These are phyloP conservation scores for Termitomyces eurrhizus DNA, from an alignment of 768 basidiomycete genomes.

Conservation along the genomic window DNA sequence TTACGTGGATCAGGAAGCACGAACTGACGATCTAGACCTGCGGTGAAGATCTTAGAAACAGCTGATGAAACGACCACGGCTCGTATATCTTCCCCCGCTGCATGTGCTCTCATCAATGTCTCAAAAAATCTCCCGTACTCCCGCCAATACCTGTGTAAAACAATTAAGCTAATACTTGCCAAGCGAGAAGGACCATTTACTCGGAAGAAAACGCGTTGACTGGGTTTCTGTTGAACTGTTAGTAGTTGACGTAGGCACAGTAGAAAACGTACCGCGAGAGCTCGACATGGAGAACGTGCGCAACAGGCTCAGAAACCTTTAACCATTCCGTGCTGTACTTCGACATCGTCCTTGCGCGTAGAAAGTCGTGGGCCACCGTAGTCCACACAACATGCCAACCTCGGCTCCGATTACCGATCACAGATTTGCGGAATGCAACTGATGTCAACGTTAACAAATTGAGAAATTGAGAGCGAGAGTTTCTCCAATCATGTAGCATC, in stretches of 20 bases:
- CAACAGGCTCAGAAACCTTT: conserved; percentile 42
- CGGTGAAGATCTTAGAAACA: conserved; percentile 72
- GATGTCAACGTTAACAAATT: background rate
- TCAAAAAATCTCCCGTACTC: conserved; percentile 65
- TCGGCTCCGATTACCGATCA: background rate
- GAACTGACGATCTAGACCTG: conserved; percentile 74
- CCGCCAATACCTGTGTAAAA: conserved; percentile 58
- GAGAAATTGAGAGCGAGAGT: too few species aligned
- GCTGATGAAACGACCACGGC: conserved; percentile 71
- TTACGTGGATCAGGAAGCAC: background rate
- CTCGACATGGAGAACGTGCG: conserved; percentile 43
- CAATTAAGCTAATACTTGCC: background rate
- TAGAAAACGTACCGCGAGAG: conserved; percentile 34
- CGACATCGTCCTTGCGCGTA: conserved; percentile 6
- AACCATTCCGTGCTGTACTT: conserved; percentile 32
- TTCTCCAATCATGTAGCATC: background rate
- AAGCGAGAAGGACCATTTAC: conserved; percentile 21
- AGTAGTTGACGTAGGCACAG: background rate
- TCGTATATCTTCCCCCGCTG: conserved; percentile 46
- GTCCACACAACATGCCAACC: background rate
- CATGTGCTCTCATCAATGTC: conserved; percentile 37
- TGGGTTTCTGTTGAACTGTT: conserved; percentile 38
- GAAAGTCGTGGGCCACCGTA: background rate
- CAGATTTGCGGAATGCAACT: background rate
- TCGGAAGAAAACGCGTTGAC: conserved; percentile 64